Evolutionary conservation across 2,329 filamentous ascomycete genomes (phyloP).

Genomic region (Cladophialophora chaetospira): DNA sequence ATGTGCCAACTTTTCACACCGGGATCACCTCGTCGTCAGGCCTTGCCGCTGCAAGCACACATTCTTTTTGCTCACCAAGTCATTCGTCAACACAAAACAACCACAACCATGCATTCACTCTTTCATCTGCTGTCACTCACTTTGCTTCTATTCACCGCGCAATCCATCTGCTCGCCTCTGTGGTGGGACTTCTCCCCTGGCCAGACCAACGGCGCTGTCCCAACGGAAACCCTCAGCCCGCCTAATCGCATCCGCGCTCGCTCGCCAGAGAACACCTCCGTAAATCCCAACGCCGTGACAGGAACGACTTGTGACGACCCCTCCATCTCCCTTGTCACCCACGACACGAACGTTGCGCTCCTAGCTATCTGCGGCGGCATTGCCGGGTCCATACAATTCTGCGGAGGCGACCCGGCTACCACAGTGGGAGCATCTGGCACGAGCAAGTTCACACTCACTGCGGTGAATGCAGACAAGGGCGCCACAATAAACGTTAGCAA

Average conservation of each 20-base stretch:
- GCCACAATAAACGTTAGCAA: slow-evolving; percentile 58
- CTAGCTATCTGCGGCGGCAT: slow-evolving; percentile 55
- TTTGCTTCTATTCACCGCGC: not conserved
- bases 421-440: slow-evolving; percentile 53
- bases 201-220: not conserved
- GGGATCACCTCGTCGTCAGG: too few species aligned
- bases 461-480: slow-evolving; percentile 40
- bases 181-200: slow-evolving; percentile 3
- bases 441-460: slow-evolving; percentile 52
- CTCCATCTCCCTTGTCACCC: slow-evolving; percentile 48
- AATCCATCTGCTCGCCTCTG: not conserved
- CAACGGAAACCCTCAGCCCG: not conserved
- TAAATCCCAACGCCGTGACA: slow-evolving; percentile 38
- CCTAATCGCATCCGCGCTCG: slow-evolving; percentile 7
- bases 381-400: slow-evolving; percentile 49
- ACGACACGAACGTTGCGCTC: slow-evolving; percentile 54
- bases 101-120: not conserved
- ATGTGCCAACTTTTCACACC: not conserved
- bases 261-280: slow-evolving; percentile 28
- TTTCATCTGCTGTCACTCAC: not conserved
- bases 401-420: slow-evolving; percentile 47
- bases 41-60: too few species aligned
- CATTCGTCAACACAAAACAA: not conserved
- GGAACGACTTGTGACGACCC: slow-evolving; percentile 39
- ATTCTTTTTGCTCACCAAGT: too few species aligned